Evolutionary conservation across 2,329 filamentous ascomycete species (phyloP).

Genomic region (Zarea fungicola): DNA sequence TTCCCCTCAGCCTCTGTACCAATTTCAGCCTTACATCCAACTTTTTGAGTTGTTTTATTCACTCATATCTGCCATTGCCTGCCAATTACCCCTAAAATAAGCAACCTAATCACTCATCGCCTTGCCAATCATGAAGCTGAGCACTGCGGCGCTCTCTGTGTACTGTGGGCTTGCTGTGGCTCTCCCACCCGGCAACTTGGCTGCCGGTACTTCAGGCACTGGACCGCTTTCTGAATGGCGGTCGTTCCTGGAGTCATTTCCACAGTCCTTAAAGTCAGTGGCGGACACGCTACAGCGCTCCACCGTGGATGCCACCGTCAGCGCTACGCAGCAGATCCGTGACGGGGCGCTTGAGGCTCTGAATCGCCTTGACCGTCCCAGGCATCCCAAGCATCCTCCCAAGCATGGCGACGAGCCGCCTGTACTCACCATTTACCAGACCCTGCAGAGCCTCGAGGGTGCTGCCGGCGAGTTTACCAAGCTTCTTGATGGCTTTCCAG

Average conservation of each 20-base stretch:
- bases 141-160: constrained; percentile 1
- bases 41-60: too few relatives aligned
- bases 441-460: constrained; percentile 70
- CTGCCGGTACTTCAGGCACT: too few relatives aligned
- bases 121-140: constrained; percentile 6
- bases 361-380: constrained; percentile 7
- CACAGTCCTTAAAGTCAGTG: background rate
- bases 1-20: too few relatives aligned
- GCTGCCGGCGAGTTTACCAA: constrained; percentile 73
- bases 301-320: constrained; percentile 3
- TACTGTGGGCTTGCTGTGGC: constrained; percentile 2
- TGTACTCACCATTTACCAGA: constrained; percentile 74
- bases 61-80: too few relatives aligned
- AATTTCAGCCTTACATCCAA: too few relatives aligned
- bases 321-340: constrained; percentile 8
- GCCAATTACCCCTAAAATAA: too few relatives aligned
- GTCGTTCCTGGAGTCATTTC: background rate
- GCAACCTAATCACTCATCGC: too few relatives aligned
- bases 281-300: constrained; percentile 10
- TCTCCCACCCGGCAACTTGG: too few relatives aligned
- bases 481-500: constrained; percentile 66
- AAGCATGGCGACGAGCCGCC: too few relatives aligned
- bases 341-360: constrained; percentile 10
- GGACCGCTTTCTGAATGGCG: background rate
- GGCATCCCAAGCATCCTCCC: constrained; percentile 23